phyloP scores from a whole-genome alignment of 1,284 basidiomycete genomes.

The Ganoderma multipileum region DNA sequence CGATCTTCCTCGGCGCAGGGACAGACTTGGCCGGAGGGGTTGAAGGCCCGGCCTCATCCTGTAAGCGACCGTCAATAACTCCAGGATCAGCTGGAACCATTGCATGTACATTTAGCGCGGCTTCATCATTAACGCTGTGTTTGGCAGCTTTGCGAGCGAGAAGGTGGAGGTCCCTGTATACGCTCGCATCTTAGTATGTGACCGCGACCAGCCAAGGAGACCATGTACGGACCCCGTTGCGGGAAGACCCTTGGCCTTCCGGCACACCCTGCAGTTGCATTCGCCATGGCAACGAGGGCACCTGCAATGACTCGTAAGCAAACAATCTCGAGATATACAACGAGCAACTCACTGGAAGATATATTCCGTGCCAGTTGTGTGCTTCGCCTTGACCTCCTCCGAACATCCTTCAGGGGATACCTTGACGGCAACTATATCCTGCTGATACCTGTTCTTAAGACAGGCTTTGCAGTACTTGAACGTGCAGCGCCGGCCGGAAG shows the following conservation, averaged over 20 bases:
- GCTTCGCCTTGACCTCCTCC: constrained; percentile 39
- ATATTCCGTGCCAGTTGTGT: constrained; percentile 50
- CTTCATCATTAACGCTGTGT: background rate
- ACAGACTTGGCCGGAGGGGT: background rate
- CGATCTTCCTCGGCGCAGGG: background rate
- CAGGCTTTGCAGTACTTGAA: constrained; percentile 69
- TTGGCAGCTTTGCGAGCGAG: constrained; percentile 43
- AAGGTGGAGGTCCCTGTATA: constrained; percentile 44
- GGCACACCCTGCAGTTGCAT: constrained; percentile 72
- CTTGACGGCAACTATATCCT: constrained; percentile 57
- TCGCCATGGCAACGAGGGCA: constrained; percentile 70
- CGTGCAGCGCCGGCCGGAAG: constrained; percentile 51
- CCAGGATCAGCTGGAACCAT: background rate
- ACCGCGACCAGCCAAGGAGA: background rate
- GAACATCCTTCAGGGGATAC: constrained; percentile 29
- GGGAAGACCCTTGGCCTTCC: constrained; percentile 64
- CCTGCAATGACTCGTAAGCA: constrained; percentile 43
- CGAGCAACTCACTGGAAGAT: constrained; percentile 57
- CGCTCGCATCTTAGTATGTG: constrained; percentile 11
- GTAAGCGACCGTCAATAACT: background rate
- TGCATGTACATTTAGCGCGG: background rate
- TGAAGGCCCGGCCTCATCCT: background rate
- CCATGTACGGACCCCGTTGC: constrained; percentile 57
- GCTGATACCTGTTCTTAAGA: constrained; percentile 68
- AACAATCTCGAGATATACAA: background rate